Evolutionary conservation across 306 rosid genomes (phyloP), one percentile per base, ranked within the genome.

Genomic region (Vigna nakashimae): DNA sequence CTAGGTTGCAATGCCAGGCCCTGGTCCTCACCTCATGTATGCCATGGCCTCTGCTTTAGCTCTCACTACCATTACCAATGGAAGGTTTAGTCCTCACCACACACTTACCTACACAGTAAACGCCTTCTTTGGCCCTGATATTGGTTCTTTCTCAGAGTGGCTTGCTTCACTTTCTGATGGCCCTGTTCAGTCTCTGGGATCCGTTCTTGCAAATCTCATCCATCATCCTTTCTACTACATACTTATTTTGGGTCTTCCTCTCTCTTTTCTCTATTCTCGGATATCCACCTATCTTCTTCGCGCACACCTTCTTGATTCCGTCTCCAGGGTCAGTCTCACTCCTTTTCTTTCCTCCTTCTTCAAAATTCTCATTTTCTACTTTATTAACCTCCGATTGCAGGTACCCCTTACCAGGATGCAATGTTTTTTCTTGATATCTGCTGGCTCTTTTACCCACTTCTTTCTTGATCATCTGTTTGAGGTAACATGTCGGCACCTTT

Each of bases 141-240:
- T 93, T 79, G 97, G 98, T 74, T 91, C 97, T 79, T 93, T 93
- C 91, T 75, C 91, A 4, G 89, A 91, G 7, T 91, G 97, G 98
- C 90, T 94, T 7, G 83, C 76, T 46, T 85, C 96, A 32, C 32
- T 73, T 58, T 2, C 85, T 10, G 89, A 89, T 20, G 86, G 84
- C 28, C 12, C 79, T 42, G 77, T 74, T 52, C 17, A 46, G 13
- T 5, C 58, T 14, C 28, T 84, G 2, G 93, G 84, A 45, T 89
- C 91, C 63, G 53, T 75, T 3, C 65, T 88, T 1, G 86, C 94
- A 6, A 83, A 84, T 70, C 78, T 83, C 60, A 76, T 93, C 70
- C 98, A 93, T 81, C 84, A 93, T 20, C 98, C 97, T 2, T 58
- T 93, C 1, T 84, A 59, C 55, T 90, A 91, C 59, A 64, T 90